These are phyloP conservation scores for Saccharomyces paradoxus DNA, from an alignment of 805 yeast genomes.

Conservation along the genomic window DNA sequence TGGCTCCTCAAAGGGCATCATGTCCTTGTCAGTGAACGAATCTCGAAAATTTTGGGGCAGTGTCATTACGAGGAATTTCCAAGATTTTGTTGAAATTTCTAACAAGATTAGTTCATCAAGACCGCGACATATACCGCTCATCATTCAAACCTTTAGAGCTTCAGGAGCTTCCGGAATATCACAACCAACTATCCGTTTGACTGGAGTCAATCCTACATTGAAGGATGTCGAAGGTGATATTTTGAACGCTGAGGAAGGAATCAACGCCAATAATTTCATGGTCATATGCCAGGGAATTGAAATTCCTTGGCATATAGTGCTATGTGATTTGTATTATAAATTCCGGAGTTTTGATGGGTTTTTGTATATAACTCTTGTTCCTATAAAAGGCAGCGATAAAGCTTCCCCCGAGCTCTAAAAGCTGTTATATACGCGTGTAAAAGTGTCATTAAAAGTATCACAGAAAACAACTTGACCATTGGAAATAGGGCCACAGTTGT, in stretches of 20 bases:
- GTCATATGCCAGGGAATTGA: conserved; percentile 51
- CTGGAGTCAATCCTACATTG: conserved; percentile 12
- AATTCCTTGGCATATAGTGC: conserved; percentile 37
- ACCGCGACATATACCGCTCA: conserved; percentile 13
- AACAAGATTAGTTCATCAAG: conserved; percentile 13
- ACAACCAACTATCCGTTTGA: conserved; percentile 17
- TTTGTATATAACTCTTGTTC: conserved; percentile 35
- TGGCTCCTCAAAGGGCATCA: conserved; percentile 73
- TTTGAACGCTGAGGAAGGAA: not conserved
- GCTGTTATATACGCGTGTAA: not conserved
- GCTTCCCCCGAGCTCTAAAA: not conserved
- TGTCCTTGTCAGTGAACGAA: conserved; percentile 62
- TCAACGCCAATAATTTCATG: conserved; percentile 30
- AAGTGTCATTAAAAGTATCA: not conserved
- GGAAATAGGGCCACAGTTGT: not conserved
- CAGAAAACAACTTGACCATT: too few relatives aligned
- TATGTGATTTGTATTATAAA: conserved; percentile 39
- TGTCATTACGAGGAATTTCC: conserved; percentile 28
- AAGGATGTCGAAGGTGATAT: not conserved
- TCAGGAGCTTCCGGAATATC: not conserved
- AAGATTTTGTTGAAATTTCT: conserved; percentile 16
- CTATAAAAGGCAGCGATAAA: not conserved
- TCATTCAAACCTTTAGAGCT: conserved; percentile 3
- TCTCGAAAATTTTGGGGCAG: conserved; percentile 52
- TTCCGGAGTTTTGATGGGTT: conserved; percentile 57